A percentile compares a stretch with the other conserved stretches of the same genome.
phyloP scores from a whole-genome alignment of 129 eudicot species.

The Silybum marianum region DNA sequence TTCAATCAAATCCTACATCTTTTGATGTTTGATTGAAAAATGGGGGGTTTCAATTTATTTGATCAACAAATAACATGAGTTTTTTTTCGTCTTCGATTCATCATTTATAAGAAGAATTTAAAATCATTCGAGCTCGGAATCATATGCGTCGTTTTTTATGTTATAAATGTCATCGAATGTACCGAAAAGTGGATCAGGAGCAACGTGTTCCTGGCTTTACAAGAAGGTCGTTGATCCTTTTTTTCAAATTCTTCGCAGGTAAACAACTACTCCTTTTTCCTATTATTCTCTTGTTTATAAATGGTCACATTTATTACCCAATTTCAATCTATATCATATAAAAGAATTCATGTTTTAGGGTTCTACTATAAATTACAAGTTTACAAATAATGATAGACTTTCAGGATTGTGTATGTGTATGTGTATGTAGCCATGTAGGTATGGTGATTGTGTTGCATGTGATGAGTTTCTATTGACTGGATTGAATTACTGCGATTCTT shows the following conservation, averaged over 20 bases:
- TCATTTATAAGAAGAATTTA: neutral
- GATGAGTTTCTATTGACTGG: neutral
- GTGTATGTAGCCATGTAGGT: no score
- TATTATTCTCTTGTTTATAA: neutral
- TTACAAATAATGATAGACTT: neutral
- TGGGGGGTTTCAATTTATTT: neutral
- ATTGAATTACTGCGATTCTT: neutral
- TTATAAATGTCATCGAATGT: slow-evolving; percentile 27
- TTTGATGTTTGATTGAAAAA: neutral
- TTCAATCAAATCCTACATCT: slow-evolving; percentile 17
- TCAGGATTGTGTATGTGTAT: no score
- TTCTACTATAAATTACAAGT: neutral
- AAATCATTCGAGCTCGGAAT: neutral
- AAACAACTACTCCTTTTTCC: neutral
- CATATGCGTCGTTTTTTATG: neutral
- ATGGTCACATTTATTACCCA: neutral
- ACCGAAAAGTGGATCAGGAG: slow-evolving; percentile 33
- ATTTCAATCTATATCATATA: neutral
- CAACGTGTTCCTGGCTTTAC: slow-evolving; percentile 57
- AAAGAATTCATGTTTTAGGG: neutral
- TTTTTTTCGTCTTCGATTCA: slow-evolving; percentile 1
- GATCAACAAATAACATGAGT: neutral
- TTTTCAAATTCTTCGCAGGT: slow-evolving; percentile 75
- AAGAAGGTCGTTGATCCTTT: slow-evolving; percentile 70
- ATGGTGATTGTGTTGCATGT: neutral